phyloP scores from a whole-genome alignment of 352 stramenopile species.

The Thraustochytrium striatum region DNA sequence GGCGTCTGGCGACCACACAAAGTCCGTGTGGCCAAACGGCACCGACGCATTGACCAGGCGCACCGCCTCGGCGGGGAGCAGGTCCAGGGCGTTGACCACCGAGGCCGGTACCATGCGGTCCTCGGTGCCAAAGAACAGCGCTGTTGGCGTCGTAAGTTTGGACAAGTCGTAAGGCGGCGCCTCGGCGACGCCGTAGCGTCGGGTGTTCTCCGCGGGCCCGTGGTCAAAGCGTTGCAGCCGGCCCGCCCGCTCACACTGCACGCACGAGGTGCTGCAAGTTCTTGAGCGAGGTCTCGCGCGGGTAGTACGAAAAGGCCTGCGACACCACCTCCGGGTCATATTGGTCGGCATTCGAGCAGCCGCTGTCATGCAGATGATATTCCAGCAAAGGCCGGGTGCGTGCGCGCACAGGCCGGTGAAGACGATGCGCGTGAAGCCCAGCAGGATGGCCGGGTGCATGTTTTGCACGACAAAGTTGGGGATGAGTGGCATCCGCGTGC shows the following conservation, averaged over 20 bases:
- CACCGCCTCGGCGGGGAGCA: background rate
- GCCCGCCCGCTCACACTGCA: slow-evolving; percentile 32
- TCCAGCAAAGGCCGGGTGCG: background rate
- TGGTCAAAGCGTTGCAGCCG: slow-evolving; percentile 39
- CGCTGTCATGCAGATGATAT: slow-evolving; percentile 19
- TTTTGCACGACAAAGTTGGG: slow-evolving; percentile 23
- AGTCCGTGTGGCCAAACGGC: slow-evolving; percentile 21
- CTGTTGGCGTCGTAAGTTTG: background rate
- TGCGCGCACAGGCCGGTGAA: slow-evolving; percentile 27
- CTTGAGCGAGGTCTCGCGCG: slow-evolving; percentile 42
- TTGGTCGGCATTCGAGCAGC: slow-evolving; percentile 10
- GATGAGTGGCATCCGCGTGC: slow-evolving; percentile 3
- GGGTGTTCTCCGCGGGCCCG: background rate
- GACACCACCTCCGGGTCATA: slow-evolving; percentile 25
- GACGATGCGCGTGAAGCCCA: background rate
- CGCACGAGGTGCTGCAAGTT: slow-evolving; percentile 41
- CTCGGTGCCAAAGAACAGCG: slow-evolving; percentile 23
- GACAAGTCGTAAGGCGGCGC: background rate
- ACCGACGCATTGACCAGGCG: slow-evolving; percentile 6
- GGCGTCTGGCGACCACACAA: slow-evolving; percentile 11
- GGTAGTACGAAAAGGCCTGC: slow-evolving; percentile 21
- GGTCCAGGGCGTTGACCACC: background rate
- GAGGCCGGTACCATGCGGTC: slow-evolving; percentile 24
- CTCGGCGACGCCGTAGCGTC: background rate
- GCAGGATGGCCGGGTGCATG: slow-evolving; percentile 16